phyloP scores from a whole-genome alignment of 2,329 filamentous ascomycete species.

The Coniochaeta ligniaria region DNA sequence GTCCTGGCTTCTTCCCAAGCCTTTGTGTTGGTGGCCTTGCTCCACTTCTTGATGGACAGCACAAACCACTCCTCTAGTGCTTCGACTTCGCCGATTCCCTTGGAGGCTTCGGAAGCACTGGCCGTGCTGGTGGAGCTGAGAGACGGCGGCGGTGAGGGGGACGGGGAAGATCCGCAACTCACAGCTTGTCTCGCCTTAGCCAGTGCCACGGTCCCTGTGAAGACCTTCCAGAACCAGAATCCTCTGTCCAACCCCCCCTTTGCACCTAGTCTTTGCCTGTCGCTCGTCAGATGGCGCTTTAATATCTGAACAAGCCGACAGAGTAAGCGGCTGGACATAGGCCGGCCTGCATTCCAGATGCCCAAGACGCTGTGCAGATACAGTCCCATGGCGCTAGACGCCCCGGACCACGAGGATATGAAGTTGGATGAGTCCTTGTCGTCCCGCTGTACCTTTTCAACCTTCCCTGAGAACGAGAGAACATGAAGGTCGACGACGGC shows the following conservation, averaged over 20 bases:
- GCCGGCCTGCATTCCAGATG: slow-evolving; percentile 1
- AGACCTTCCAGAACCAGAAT: slow-evolving; percentile 4
- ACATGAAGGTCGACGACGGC: background rate
- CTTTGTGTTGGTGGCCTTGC: background rate
- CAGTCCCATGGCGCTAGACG: background rate
- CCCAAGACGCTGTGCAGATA: slow-evolving; percentile 1
- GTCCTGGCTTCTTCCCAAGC: background rate
- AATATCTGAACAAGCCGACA: background rate
- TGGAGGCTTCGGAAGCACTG: background rate
- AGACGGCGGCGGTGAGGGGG: background rate
- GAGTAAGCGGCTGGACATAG: background rate
- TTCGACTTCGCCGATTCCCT: background rate
- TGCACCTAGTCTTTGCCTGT: background rate
- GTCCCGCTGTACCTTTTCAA: no score
- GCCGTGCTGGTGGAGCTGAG: background rate
- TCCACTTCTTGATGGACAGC: background rate
- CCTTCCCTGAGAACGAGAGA: background rate
- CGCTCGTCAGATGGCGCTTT: background rate
- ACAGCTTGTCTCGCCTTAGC: background rate
- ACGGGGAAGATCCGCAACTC: background rate
- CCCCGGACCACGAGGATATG: background rate
- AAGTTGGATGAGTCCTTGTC: background rate
- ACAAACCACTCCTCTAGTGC: background rate
- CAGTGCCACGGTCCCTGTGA: background rate
- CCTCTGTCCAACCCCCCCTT: background rate